These are phyloP conservation scores for Metschnikowia colocasiae DNA, from an alignment of 805 yeast genomes.

Conservation along the genomic window DNA sequence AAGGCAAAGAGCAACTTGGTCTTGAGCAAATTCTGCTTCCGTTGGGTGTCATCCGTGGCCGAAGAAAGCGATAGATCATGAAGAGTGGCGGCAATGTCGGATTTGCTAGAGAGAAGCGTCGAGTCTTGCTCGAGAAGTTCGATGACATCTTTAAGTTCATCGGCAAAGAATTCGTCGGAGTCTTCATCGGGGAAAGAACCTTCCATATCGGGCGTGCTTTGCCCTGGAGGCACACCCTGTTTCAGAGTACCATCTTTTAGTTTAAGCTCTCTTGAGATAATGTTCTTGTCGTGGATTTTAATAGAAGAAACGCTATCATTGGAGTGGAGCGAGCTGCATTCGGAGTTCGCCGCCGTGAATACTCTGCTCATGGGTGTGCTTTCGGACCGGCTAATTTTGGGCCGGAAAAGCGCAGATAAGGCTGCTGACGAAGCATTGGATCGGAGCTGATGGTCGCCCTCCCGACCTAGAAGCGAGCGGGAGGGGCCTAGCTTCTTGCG, in stretches of 20 bases:
- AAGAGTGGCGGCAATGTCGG: slow-evolving; percentile 49
- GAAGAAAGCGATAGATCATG: slow-evolving; percentile 55
- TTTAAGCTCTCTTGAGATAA: not conserved
- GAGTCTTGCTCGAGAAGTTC: slow-evolving; percentile 42
- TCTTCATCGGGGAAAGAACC: not conserved
- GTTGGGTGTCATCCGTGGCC: slow-evolving; percentile 22
- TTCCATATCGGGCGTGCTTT: not conserved
- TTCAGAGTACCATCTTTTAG: not conserved
- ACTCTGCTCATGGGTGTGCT: slow-evolving; percentile 26
- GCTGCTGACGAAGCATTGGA: slow-evolving; percentile 47
- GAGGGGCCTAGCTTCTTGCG: not conserved
- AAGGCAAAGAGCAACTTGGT: slow-evolving; percentile 55
- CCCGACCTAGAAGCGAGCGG: slow-evolving; percentile 2
- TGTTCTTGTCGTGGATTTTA: not conserved
- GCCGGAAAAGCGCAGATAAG: slow-evolving; percentile 42
- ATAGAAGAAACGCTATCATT: not conserved
- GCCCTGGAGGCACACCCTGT: not conserved
- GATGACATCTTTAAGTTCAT: slow-evolving; percentile 49
- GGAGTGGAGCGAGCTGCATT: not conserved
- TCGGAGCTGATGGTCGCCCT: slow-evolving; percentile 28
- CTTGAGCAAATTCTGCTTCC: slow-evolving; percentile 41
- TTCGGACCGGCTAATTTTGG: slow-evolving; percentile 34
- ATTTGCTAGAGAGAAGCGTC: slow-evolving; percentile 27
- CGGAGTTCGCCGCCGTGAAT: not conserved
- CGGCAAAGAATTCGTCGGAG: slow-evolving; percentile 23